Conservation (phyloP, 139 green algal species). For the Closterium sp. region DNA sequence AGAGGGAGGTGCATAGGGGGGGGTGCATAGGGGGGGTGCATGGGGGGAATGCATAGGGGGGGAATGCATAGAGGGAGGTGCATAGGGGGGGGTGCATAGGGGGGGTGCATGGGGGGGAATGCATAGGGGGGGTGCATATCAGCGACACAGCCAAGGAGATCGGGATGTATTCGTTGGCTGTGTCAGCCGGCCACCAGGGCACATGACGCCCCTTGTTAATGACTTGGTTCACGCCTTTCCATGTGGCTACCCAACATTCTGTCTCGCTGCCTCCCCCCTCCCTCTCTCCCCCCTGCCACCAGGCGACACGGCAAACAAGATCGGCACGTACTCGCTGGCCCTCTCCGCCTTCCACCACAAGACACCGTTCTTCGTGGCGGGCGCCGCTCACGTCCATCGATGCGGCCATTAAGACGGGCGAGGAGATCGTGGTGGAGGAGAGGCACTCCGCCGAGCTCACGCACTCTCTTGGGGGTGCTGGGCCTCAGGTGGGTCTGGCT, state of each 20-base stretch:
- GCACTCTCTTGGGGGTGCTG: constrained; percentile 57
- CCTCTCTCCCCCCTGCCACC: neutral
- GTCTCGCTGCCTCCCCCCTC: no score
- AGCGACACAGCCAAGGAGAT: no score
- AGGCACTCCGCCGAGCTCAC: constrained; percentile 62
- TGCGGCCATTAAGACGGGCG: constrained; percentile 59
- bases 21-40: no score
- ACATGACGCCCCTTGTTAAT: neutral
- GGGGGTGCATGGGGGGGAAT: no score
- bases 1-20: no score
- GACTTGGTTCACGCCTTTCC: neutral
- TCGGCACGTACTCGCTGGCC: constrained; percentile 76
- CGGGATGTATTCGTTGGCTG: no score
- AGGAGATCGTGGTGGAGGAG: constrained; percentile 79
- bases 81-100: no score
- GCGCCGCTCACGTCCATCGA: constrained; percentile 90
- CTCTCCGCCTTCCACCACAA: constrained; percentile 64
- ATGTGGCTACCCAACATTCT: no score
- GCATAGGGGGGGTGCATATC: no score
- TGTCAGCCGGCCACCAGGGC: no score
- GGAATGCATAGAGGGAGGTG: no score
- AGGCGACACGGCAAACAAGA: constrained; percentile 75
- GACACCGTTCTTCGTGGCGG: constrained; percentile 93
- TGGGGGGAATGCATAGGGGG: no score
- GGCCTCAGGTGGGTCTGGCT: constrained; percentile 46